phyloP scores from a whole-genome alignment of 1,139 yeast genomes.

The Scheffersomyces quercinus region DNA sequence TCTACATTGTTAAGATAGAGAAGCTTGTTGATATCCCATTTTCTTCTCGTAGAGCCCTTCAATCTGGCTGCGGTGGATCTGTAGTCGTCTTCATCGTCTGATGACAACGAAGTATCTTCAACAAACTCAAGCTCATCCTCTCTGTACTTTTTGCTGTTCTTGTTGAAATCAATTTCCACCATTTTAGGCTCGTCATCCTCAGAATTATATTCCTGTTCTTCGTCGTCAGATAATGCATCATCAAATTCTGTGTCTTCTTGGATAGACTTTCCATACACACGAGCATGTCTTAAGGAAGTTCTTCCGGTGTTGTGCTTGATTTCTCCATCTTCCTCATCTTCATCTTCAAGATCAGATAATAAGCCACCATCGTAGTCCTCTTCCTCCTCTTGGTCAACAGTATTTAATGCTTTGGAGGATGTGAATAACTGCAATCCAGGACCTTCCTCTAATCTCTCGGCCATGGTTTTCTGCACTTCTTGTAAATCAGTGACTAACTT shows the following conservation, averaged over 20 bases:
- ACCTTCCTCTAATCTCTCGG: slow-evolving; percentile 59
- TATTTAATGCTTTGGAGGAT: slow-evolving; percentile 52
- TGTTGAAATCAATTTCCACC: slow-evolving; percentile 51
- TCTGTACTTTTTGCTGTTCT: slow-evolving; percentile 32
- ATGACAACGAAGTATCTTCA: slow-evolving; percentile 46
- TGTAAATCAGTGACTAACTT: slow-evolving; percentile 81
- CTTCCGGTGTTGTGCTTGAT: slow-evolving; percentile 52
- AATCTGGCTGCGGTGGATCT: slow-evolving; percentile 48
- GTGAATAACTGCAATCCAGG: slow-evolving; percentile 77
- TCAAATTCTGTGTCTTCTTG: slow-evolving; percentile 53
- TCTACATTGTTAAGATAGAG: slow-evolving; percentile 75
- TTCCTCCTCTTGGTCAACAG: slow-evolving; percentile 37
- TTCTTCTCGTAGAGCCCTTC: slow-evolving; percentile 40
- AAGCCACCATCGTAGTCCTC: slow-evolving; percentile 38
- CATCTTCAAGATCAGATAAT: slow-evolving; percentile 29
- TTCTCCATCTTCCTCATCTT: slow-evolving; percentile 26
- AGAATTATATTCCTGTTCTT: slow-evolving; percentile 33
- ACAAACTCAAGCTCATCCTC: slow-evolving; percentile 54
- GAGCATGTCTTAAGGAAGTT: slow-evolving; percentile 57
- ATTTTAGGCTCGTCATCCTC: slow-evolving; percentile 36
- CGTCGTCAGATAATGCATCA: slow-evolving; percentile 34
- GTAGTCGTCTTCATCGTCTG: slow-evolving; percentile 41
- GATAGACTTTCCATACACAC: slow-evolving; percentile 55
- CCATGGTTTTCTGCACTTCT: slow-evolving; percentile 61
- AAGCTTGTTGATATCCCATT: slow-evolving; percentile 81